Evolutionary conservation across 257 asterid genomes (phyloP).

Genomic region (Fraxinus quadrangulata): DNA sequence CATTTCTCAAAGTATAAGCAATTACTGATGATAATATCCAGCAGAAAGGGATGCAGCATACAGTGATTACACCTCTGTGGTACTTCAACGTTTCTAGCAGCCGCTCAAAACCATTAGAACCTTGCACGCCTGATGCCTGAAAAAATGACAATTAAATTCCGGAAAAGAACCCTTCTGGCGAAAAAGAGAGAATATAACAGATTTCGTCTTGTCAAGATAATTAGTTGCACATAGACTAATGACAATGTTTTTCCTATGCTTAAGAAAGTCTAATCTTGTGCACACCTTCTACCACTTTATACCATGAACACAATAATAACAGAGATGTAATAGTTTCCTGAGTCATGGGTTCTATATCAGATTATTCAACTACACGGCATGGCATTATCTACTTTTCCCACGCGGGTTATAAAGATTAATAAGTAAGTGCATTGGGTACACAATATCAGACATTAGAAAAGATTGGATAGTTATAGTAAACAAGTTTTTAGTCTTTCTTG

Average conservation of each 20-base stretch:
- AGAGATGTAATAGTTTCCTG: neutral
- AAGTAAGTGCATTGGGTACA: no score
- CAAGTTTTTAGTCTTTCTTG: neutral
- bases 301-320: neutral
- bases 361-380: neutral
- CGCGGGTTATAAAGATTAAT: neutral
- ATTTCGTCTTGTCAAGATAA: neutral
- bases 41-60: slow-evolving; percentile 24
- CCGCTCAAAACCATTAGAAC: slow-evolving; percentile 38
- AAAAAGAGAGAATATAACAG: neutral
- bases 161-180: neutral
- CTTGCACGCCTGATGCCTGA: slow-evolving; percentile 28
- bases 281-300: no score
- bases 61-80: slow-evolving; percentile 43
- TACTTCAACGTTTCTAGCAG: slow-evolving; percentile 35
- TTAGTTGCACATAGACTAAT: neutral
- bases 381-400: neutral
- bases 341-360: neutral
- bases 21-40: neutral
- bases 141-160: neutral
- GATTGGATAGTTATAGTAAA: neutral
- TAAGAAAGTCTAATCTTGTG: no score
- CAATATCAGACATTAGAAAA: no score
- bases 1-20: neutral
- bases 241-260: no score